These are phyloP conservation scores for Adansonia digitata DNA, from an alignment of 345 rosid genomes.

Conservation along the genomic window DNA sequence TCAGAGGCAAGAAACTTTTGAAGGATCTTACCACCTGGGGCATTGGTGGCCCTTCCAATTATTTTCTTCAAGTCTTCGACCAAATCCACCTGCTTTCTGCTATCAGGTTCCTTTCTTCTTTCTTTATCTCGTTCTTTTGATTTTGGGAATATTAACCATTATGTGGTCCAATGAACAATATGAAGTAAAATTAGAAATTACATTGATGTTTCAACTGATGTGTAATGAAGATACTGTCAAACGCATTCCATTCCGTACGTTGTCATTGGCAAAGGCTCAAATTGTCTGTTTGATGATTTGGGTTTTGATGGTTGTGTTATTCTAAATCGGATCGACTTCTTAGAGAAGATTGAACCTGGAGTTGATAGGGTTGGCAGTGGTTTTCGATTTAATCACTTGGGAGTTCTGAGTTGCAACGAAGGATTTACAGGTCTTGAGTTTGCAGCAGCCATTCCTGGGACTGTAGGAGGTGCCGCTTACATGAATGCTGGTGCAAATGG, in stretches of 20 bases:
- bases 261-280: conserved; percentile 33
- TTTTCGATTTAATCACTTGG: conserved; percentile 26
- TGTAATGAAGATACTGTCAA: conserved; percentile 27
- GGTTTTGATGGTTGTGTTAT: conserved; percentile 38
- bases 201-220: neutral
- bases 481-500: conserved; percentile 36
- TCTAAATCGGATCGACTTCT: conserved; percentile 29
- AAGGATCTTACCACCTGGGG: conserved; percentile 33
- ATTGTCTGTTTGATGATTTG: conserved; percentile 36
- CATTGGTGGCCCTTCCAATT: conserved; percentile 32
- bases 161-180: neutral
- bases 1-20: conserved; percentile 20
- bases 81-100: conserved; percentile 29
- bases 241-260: conserved; percentile 17
- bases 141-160: neutral
- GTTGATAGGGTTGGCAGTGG: conserved; percentile 33
- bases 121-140: neutral
- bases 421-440: conserved; percentile 33
- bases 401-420: conserved; percentile 17
- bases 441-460: conserved; percentile 28
- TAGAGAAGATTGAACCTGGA: conserved; percentile 27
- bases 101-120: conserved; percentile 19
- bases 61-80: conserved; percentile 24
- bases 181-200: neutral
- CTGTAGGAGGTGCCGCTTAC: conserved; percentile 29